phyloP scores from a whole-genome alignment of 2,329 filamentous ascomycete genomes.

The Aspergillus sp. region DNA sequence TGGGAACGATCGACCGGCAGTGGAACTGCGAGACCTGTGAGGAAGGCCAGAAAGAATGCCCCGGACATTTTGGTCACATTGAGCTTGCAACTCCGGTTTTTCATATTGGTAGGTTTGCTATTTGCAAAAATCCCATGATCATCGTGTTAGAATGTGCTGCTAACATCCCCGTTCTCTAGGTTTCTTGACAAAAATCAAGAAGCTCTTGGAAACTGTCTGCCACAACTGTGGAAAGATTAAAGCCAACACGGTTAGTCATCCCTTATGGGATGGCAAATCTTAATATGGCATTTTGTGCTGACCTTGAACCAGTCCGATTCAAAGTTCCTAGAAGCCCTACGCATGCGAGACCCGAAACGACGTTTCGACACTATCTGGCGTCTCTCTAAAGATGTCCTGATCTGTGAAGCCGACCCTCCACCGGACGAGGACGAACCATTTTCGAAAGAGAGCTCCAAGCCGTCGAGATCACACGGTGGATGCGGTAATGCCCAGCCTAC shows the following conservation, averaged over 20 bases:
- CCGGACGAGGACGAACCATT: conserved; percentile 65
- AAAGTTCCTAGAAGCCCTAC: conserved; percentile 76
- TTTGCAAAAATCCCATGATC: neutral
- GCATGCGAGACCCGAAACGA: conserved; percentile 84
- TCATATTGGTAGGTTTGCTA: conserved; percentile 58
- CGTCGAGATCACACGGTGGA: conserved; percentile 67
- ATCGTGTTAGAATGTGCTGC: conserved; percentile 6
- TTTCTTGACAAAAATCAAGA: conserved; percentile 99
- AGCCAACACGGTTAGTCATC: conserved; percentile 92
- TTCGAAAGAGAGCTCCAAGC: conserved; percentile 57
- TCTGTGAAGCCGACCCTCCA: conserved; percentile 74
- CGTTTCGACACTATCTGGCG: conserved; percentile 92
- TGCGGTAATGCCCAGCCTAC: conserved; percentile 89
- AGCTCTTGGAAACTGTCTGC: conserved; percentile 97
- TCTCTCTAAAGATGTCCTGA: conserved; percentile 81
- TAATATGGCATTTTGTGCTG: conserved; percentile 46
- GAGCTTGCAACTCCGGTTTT: conserved; percentile 95
- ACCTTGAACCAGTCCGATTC: conserved; percentile 66
- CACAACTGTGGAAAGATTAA: conserved; percentile 98
- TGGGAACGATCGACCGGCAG: conserved; percentile 93
- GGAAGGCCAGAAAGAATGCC: conserved; percentile 92
- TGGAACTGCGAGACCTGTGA: conserved; percentile 96
- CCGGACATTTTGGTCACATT: conserved; percentile 97
- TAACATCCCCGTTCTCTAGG: conserved; percentile 50
- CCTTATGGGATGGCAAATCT: conserved; percentile 53